Evolutionary conservation across 1,139 yeast genomes (phyloP), one percentile per base, ranked within the genome.

Genomic region (Wickerhamomyces sp.): DNA sequence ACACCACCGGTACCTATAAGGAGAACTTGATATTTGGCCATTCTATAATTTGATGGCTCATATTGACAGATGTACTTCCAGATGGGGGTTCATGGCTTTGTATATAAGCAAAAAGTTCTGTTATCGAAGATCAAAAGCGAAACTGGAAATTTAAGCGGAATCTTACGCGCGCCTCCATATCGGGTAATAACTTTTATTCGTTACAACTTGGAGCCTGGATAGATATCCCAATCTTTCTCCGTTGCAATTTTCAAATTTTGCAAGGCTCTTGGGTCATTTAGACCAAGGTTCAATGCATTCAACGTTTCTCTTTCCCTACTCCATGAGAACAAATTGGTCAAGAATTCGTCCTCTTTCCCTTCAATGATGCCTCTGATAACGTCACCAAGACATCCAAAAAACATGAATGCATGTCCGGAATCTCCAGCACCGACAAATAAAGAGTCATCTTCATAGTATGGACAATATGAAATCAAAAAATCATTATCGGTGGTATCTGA

Each of bases 1-100:
- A 80, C 81, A 32, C 85, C 82, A 10, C 82, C 82, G 39, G 77
- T 64, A 7, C 82, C 82, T 44, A 77, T 67, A 10, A 72, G 43
- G 2, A 52, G 46, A 11, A 52, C 48, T 35, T 49, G 46, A 13
- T 44, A 36, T 11, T 38, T 36, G 15, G n/a, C 15, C 38, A 34
- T 29, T 14, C 4, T 29, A 9, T 9, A 29, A 29, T 10, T 18
- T 18, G 23, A 4, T 18, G 23, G 23, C 23, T 18, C 23, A 18
- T 18, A 18, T 18, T 18, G 23, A 18, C 23, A 18, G 23, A 18
- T 18, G 4, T 5, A 18, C 23, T 18, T 5, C 5, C 23, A 18
- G 23, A 18, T 18, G 23, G 23, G 23, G 23, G 23, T 18, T 6
- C 13, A 29, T 29, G 11, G 31, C 31, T 29, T 6, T 29, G 10